phyloP scores from a whole-genome alignment of 352 stramenopile species.

The Phytopythium sindhum region DNA sequence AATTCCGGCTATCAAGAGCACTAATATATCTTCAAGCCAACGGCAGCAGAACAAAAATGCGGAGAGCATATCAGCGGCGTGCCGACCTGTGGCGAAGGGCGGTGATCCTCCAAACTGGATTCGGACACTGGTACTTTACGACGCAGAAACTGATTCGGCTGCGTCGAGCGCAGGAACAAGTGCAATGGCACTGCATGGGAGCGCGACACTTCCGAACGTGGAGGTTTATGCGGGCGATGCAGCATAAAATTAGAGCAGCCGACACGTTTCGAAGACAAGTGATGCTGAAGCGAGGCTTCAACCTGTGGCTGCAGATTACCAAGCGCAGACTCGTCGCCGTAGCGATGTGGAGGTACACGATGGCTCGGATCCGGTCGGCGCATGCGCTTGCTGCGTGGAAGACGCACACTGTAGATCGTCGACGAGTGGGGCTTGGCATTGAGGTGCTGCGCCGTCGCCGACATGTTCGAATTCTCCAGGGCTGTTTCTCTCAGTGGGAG shows the following conservation, averaged over 20 bases:
- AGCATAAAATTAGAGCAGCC: conserved; percentile 4
- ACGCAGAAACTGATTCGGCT: not conserved
- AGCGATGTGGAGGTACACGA: conserved; percentile 19
- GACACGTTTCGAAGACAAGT: not conserved
- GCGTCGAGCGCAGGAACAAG: not conserved
- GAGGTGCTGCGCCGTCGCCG: not conserved
- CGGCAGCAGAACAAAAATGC: not conserved
- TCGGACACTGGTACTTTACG: conserved; percentile 1
- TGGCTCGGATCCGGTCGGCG: conserved; percentile 5
- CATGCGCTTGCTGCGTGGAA: not conserved
- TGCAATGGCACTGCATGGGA: not conserved
- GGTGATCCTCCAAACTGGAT: not conserved
- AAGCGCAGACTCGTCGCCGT: conserved; percentile 18
- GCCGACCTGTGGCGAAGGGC: not conserved
- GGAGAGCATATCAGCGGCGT: not conserved
- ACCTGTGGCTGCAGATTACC: conserved; percentile 15
- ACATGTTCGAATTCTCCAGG: not conserved
- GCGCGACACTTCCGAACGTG: conserved; percentile 3
- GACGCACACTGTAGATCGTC: not conserved
- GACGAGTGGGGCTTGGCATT: not conserved
- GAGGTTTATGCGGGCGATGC: conserved; percentile 2
- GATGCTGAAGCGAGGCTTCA: conserved; percentile 4
- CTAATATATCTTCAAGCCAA: not conserved
- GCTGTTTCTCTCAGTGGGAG: not conserved
- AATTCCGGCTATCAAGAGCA: not conserved